These are phyloP conservation scores for Mycena pura DNA, from an alignment of 768 basidiomycete genomes.

Conservation along the genomic window DNA sequence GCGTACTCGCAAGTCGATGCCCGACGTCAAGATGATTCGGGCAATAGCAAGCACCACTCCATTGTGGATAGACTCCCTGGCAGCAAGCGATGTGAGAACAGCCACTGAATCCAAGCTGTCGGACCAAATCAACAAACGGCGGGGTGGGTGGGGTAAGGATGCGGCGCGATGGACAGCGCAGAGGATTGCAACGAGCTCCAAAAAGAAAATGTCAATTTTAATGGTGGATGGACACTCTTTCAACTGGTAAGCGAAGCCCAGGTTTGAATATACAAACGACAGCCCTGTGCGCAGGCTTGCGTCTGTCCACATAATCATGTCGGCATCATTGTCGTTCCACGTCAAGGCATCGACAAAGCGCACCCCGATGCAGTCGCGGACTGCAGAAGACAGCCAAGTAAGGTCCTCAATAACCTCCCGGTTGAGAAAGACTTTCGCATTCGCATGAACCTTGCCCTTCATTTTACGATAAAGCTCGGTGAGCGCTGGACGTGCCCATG, in stretches of 20 bases:
- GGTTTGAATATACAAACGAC: not conserved
- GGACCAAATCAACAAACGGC: conserved; percentile 20
- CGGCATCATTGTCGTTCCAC: conserved; percentile 26
- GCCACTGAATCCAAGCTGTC: conserved; percentile 30
- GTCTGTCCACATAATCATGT: conserved; percentile 32
- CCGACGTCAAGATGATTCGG: conserved; percentile 14
- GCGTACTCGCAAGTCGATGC: conserved; percentile 23
- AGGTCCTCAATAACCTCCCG: not conserved
- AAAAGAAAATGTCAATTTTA: conserved; percentile 34
- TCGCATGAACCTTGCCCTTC: conserved; percentile 2
- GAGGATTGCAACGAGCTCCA: conserved; percentile 31
- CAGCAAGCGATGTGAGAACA: conserved; percentile 20
- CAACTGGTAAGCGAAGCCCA: conserved; percentile 27
- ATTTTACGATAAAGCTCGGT: conserved; percentile 20
- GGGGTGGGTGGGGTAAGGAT: conserved; percentile 18
- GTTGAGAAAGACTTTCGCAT: not conserved
- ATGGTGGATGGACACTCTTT: not conserved
- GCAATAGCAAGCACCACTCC: conserved; percentile 21
- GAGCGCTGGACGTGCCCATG: conserved; percentile 20
- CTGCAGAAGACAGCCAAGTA: not conserved
- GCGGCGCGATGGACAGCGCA: conserved; percentile 28
- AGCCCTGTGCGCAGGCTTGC: conserved; percentile 13
- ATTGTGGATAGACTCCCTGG: conserved; percentile 15
- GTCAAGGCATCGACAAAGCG: conserved; percentile 17
- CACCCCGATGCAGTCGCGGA: conserved; percentile 11